Conservation (phyloP, 1,139 yeast genomes). For the Geotrichum aggregatum region DNA sequence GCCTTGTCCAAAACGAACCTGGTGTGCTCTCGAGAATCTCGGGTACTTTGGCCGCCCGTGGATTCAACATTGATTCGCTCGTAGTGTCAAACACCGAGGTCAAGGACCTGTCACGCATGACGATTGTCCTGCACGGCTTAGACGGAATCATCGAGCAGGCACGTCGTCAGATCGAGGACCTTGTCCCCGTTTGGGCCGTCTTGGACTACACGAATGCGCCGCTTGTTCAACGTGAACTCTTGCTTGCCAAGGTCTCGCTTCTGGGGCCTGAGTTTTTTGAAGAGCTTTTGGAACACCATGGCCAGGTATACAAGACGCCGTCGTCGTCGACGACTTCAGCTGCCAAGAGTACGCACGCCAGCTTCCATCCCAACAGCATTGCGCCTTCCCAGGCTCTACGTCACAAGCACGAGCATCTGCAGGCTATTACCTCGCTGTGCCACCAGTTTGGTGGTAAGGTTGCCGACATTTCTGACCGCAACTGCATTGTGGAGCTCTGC, state of each 20-base stretch:
- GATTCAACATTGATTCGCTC: conserved; percentile 93
- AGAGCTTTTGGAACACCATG: conserved; percentile 86
- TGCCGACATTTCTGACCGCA: conserved; percentile 88
- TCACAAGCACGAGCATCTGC: conserved; percentile 85
- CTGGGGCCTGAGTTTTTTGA: conserved; percentile 97
- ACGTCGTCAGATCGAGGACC: conserved; percentile 92
- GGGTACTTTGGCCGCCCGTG: conserved; percentile 95
- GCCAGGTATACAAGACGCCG: conserved; percentile 40
- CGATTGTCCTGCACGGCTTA: conserved; percentile 89
- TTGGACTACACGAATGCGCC: conserved; percentile 88
- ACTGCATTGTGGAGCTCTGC: conserved; percentile 87
- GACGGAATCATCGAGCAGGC: conserved; percentile 98
- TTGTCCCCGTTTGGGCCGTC: conserved; percentile 97
- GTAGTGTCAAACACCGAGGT: conserved; percentile 97
- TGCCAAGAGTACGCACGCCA: conserved; percentile 36
- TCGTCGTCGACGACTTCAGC: conserved; percentile 30
- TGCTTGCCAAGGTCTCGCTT: conserved; percentile 85
- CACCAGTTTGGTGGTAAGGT: conserved; percentile 88
- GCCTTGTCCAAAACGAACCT: conserved; percentile 97
- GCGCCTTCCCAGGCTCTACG: conserved; percentile 90
- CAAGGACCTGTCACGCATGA: conserved; percentile 92
- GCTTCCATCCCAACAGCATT: conserved; percentile 82
- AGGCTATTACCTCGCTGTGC: conserved; percentile 75
- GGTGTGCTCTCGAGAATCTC: conserved; percentile 93
- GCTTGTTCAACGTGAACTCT: conserved; percentile 82